Evolutionary conservation across 2,329 filamentous ascomycete genomes (phyloP), one percentile per base, ranked within the genome.

Genomic region (Onygenales sp.): DNA sequence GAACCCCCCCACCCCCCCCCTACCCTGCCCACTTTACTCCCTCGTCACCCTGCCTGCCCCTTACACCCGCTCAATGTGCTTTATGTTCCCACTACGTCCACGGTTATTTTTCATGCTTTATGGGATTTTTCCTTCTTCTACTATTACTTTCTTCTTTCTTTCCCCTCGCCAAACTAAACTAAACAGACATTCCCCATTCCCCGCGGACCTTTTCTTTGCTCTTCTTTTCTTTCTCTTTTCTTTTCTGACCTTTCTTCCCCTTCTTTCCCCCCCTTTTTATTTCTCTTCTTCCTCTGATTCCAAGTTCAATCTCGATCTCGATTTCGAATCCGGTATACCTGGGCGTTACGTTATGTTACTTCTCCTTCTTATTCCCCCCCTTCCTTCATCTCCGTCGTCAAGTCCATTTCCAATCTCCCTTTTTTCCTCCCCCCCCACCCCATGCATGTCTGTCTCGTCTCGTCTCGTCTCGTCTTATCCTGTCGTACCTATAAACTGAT

Each of bases 111-210:
- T 41, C 38, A 41, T 7, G 38, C 14, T 41, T 27, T 27, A 27
- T 27, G 21, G 21, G 21, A 27, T 27, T 27, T 27, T 27, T 27
- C 5, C 5, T 27, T 27, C 21, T 27, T 27, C 21, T 42, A 31
- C 11, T 36, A 17, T 13, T 14, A 7, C n/a, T 48, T 36, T 60
- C 57, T 53, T 57, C 17, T 59, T 42, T 46, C 46, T 51, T 47
- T 55, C 32, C n/a, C 9, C 14, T n/a, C 3, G 21, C 21, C 13
- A 10, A 17, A n/a, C 13, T n/a, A n/a, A 32, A 2, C 14, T 31
- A 27, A 6, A 14, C 8, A 13, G 41, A 14, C 5, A 5, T 13
- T 39, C 41, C 8, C n/a, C 41, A 4, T 17, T 55, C 13, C 33
- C 13, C 33, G 21, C 45, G 38, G 36, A 17, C 6, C 50, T 36